Percentiles rank a stretch among this genome's conserved stretches.
Evolutionary conservation across 306 rosid genomes (phyloP).

Genomic region (Quercus alba): DNA sequence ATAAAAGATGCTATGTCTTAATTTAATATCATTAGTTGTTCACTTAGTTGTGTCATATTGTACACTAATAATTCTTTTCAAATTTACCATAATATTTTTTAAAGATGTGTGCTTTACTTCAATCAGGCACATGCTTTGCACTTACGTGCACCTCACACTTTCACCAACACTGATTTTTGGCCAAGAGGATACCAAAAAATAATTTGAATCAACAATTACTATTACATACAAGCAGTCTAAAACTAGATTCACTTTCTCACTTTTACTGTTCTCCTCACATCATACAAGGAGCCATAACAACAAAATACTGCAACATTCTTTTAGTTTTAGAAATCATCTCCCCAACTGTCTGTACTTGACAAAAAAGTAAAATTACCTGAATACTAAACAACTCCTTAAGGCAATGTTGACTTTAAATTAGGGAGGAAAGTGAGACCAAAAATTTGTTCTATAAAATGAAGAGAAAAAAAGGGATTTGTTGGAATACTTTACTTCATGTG

Average conservation of each 20-base stretch:
- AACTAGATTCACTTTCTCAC: not conserved
- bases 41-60: too few relatives aligned
- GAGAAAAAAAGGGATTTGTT: constrained; percentile 36
- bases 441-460: not conserved
- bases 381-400: not conserved
- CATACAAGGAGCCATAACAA: not conserved
- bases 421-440: not conserved
- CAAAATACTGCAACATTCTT: not conserved
- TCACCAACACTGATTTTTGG: too few relatives aligned
- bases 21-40: too few relatives aligned
- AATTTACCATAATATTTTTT: too few relatives aligned
- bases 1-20: too few relatives aligned
- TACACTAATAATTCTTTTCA: too few relatives aligned
- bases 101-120: too few relatives aligned
- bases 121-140: too few relatives aligned
- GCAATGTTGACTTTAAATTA: not conserved
- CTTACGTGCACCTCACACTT: too few relatives aligned
- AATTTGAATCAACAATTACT: not conserved
- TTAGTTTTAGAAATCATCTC: not conserved
- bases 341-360: not conserved
- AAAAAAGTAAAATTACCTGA: not conserved
- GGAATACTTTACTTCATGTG: constrained; percentile 99
- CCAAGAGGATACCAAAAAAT: not conserved
- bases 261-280: not conserved
- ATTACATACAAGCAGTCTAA: not conserved